Conservation (phyloP, 2,329 filamentous ascomycete genomes). For the Pleomassaria siparia region DNA sequence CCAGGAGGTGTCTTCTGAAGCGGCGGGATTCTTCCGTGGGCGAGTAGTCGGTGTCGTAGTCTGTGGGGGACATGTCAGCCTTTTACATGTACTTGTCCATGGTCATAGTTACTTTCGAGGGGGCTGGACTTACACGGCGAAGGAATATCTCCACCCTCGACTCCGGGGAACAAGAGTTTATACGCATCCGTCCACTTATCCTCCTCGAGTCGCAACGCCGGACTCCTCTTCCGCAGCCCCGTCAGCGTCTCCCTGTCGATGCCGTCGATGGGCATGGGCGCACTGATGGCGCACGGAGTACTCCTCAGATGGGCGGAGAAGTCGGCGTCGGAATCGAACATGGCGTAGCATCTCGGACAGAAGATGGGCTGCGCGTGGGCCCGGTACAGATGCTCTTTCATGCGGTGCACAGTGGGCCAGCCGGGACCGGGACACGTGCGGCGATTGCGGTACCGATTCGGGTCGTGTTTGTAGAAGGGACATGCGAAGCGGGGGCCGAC, state of each 20-base stretch:
- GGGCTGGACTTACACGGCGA: slow-evolving; percentile 35
- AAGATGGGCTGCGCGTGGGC: slow-evolving; percentile 42
- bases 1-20: slow-evolving; percentile 40
- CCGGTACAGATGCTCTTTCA: slow-evolving; percentile 48
- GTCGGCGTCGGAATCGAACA: slow-evolving; percentile 37
- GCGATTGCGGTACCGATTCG: slow-evolving; percentile 37
- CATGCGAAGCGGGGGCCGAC: slow-evolving; percentile 38
- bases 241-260: slow-evolving; percentile 42
- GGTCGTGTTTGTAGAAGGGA: slow-evolving; percentile 47
- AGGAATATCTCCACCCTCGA: slow-evolving; percentile 30
- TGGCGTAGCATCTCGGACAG: slow-evolving; percentile 43
- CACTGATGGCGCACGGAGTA: slow-evolving; percentile 21
- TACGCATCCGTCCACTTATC: slow-evolving; percentile 46
- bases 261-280: slow-evolving; percentile 36
- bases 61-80: slow-evolving; percentile 18
- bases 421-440: slow-evolving; percentile 42
- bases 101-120: neutral
- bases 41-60: slow-evolving; percentile 37
- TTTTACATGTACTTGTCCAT: neutral
- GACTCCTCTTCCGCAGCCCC: slow-evolving; percentile 39
- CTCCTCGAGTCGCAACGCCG: slow-evolving; percentile 29
- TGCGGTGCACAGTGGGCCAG: slow-evolving; percentile 44
- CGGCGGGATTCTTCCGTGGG: slow-evolving; percentile 26
- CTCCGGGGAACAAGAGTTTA: slow-evolving; percentile 40
- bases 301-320: slow-evolving; percentile 38